Base-by-base conservation (phyloP, 73 alveolate genomes). In the Paraurostyla sp. region DNA sequence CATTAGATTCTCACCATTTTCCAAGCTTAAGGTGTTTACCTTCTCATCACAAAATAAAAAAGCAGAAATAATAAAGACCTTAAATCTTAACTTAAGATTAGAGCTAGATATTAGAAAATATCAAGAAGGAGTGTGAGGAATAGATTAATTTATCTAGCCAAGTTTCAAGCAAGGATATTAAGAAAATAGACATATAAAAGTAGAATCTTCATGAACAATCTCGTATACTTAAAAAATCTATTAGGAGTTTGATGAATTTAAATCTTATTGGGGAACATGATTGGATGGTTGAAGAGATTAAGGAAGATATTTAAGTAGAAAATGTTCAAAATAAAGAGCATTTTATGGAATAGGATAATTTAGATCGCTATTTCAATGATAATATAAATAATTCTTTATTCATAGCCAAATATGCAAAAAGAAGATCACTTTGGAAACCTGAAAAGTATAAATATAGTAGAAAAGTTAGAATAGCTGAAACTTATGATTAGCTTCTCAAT, bases 381-480 rank as follows among this genome's bases (percentile, higher is more conserved):
- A 65, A 65, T 38, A 65, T 38, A 40, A 65, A 65, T 15, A 65
- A 65, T 65, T 65, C 82, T 11, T 65, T 65, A 38, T 65, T 35
- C 41, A 65, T 65, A 16, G 82, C 82, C 1, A 65, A 22, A 65
- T 65, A 65, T 40, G 82, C 82, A 15, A 65, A 65, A 65, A 65
- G 82, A 22, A 33, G 82, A 38, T 38, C 35, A 38, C 46, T 65
- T 13, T 65, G 82, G 82, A 38, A 65, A 65, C 82, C 82, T 38
- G 82, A 65, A 22, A 22, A 65, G 46, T 38, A 15, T 40, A 65
- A 40, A 38, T 40, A 11, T 13, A 65, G 58, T 40, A 32, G 82
- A 65, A 65, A 65, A 65, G 82, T 65, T 15, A 65, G 41, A 38
- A 65, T 65, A 7, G 82, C 82, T 65, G 82, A 65, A 22, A 65